Conservation (phyloP, 371 early-diverging fungal species). For the Chytridium lagenaria region DNA sequence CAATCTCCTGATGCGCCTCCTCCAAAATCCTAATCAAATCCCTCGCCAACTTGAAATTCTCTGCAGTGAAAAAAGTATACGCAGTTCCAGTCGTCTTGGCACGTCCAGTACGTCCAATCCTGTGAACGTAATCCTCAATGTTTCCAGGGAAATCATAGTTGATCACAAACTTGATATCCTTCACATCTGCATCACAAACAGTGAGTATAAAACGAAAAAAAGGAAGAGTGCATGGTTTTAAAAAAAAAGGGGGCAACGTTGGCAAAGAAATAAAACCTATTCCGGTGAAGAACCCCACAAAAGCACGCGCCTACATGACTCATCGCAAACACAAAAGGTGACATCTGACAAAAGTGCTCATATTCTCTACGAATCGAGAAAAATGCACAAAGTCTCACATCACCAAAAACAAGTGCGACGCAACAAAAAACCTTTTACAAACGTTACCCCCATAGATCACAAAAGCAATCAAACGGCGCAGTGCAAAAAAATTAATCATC, state of each 20-base stretch:
- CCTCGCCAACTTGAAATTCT: conserved; percentile 87
- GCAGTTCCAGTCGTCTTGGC: conserved; percentile 93
- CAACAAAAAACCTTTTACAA: too few species aligned
- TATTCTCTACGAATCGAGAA: too few species aligned
- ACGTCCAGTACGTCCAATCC: conserved; percentile 99
- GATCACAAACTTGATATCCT: conserved; percentile 54
- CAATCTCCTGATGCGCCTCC: conserved; percentile 95
- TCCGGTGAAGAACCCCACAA: too few species aligned
- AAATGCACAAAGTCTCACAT: too few species aligned
- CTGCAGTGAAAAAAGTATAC: conserved; percentile 95
- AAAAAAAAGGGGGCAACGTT: neutral
- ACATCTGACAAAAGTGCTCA: too few species aligned
- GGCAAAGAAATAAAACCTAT: too few species aligned
- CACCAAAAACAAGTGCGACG: too few species aligned
- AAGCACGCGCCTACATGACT: too few species aligned
- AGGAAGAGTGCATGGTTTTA: neutral
- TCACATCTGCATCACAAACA: conserved; percentile 62
- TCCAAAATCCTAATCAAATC: conserved; percentile 90
- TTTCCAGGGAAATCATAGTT: conserved; percentile 55
- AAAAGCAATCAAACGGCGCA: too few species aligned
- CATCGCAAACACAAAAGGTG: too few species aligned
- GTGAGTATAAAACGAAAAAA: neutral
- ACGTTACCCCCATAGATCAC: too few species aligned
- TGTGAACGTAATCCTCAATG: conserved; percentile 55
- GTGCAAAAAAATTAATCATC: too few species aligned